A percentile compares a stretch with the other conserved stretches of the same genome.
Conservation (phyloP, 1,139 yeast genomes). For the Lodderomyces pseudojiufengensis region DNA sequence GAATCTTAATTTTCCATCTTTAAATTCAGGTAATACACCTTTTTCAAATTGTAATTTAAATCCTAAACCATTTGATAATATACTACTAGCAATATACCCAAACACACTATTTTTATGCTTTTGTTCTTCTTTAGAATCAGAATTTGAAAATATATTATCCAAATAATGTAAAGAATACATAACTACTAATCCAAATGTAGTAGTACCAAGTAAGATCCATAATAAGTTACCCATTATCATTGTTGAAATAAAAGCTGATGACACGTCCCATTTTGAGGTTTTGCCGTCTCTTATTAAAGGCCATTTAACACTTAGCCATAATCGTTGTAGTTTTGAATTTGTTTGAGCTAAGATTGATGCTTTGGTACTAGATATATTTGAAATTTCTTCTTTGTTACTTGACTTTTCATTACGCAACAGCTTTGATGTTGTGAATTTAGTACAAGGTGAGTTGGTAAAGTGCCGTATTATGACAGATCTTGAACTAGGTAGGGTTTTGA, state of each 20-base stretch:
- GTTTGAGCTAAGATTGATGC: constrained; percentile 44
- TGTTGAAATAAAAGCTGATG: constrained; percentile 59
- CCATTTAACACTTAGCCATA: constrained; percentile 56
- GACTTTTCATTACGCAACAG: not conserved
- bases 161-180: constrained; percentile 46
- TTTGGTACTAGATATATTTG: constrained; percentile 25
- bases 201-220: constrained; percentile 64
- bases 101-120: constrained; percentile 22
- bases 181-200: constrained; percentile 56
- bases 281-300: constrained; percentile 48
- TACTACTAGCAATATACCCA: constrained; percentile 33
- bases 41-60: constrained; percentile 32
- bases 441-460: too few relatives aligned
- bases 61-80: constrained; percentile 41
- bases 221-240: constrained; percentile 50
- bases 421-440: too few relatives aligned
- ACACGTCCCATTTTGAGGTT: constrained; percentile 45
- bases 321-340: constrained; percentile 37
- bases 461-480: too few relatives aligned
- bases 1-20: constrained; percentile 60
- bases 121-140: constrained; percentile 20
- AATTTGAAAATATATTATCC: constrained; percentile 23
- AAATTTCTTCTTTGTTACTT: not conserved
- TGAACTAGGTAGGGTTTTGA: too few relatives aligned
- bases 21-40: constrained; percentile 45